Base-by-base conservation (phyloP, 768 basidiomycete genomes). In the Boletus patriciae region DNA sequence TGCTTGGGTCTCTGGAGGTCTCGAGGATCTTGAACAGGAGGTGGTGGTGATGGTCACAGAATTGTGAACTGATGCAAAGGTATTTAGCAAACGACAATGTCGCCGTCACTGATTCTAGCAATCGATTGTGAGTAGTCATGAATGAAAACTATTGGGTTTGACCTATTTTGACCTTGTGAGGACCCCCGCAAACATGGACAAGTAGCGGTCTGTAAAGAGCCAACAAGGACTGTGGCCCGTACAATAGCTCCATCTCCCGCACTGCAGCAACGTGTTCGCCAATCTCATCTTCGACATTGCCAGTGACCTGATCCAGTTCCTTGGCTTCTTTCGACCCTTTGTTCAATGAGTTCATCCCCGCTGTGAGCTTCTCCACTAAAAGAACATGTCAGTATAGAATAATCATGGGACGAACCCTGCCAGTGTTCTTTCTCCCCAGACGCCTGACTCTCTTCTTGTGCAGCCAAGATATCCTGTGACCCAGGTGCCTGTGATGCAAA, bases 201-300 rank as follows among this genome's bases (percentile, higher is more conserved):
- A 97, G 80, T 79, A 98, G 83, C 0, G 94, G 93, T 0, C 94
- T 96, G 60, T 89, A 99, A 7, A 91, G 67, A 2, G 89, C 85
- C 50, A 99, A 72, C 46, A 99, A 73, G 3, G 94, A 94, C 4
- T 88, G 25, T 25, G 85, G 76, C 2, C 94, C 92, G 62, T 92
- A 94, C 15, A 98, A 76, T 46, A 98, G 76, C 72, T 98, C 95
- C 4, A 79, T 80, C 76, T 99, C 97, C 31, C 94, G 79, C 52
- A 97, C 83, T 2, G 76, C 82, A 2, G 88, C 86, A 38, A 99
- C 90, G 10, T 88, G 82, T 55, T 99, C 97, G 15, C 94, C 97
- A 62, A 98, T 96, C 65, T 99, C 97, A 67, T 99, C 97, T 70
- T 99, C 97, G 5, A 94, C 94, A 66, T 95, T 96, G 7, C 97